Evolutionary conservation across 345 rosid genomes (phyloP).

Genomic region (Pistacia vera): DNA sequence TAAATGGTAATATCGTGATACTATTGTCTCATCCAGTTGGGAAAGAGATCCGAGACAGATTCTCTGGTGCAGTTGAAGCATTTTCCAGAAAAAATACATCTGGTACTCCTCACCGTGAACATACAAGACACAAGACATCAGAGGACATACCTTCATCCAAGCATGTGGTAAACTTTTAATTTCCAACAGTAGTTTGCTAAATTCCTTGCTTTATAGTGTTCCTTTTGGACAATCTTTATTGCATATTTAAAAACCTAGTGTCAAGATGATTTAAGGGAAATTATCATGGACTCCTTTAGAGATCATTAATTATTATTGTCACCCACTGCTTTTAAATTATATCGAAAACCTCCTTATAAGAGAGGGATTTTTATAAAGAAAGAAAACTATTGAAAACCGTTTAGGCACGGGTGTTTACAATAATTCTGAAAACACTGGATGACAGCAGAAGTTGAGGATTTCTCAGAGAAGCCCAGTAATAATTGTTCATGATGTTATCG

Average conservation of each 20-base stretch:
- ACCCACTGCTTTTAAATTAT: too few relatives aligned
- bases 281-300: too few relatives aligned
- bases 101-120: conserved; percentile 47
- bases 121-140: conserved; percentile 50
- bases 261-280: background rate
- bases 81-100: conserved; percentile 64
- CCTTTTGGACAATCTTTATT: background rate
- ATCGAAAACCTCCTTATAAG: too few relatives aligned
- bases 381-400: too few relatives aligned
- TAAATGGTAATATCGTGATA: conserved; percentile 4
- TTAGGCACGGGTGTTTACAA: too few relatives aligned
- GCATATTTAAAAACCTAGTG: background rate
- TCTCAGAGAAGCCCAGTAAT: too few relatives aligned
- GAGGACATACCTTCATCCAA: conserved; percentile 61
- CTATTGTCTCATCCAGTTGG: conserved; percentile 37
- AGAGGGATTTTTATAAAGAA: too few relatives aligned
- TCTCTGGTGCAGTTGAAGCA: conserved; percentile 72
- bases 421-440: too few relatives aligned
- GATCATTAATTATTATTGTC: too few relatives aligned
- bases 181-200: conserved; percentile 2
- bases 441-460: too few relatives aligned
- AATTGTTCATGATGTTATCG: background rate
- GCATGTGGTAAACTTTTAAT: conserved; percentile 45
- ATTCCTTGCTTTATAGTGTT: background rate
- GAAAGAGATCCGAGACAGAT: conserved; percentile 62